Percentiles rank a stretch among this genome's conserved stretches.
These are phyloP conservation scores for Daphne laureola DNA, from an alignment of 441 rosid species.

Conservation along the genomic window DNA sequence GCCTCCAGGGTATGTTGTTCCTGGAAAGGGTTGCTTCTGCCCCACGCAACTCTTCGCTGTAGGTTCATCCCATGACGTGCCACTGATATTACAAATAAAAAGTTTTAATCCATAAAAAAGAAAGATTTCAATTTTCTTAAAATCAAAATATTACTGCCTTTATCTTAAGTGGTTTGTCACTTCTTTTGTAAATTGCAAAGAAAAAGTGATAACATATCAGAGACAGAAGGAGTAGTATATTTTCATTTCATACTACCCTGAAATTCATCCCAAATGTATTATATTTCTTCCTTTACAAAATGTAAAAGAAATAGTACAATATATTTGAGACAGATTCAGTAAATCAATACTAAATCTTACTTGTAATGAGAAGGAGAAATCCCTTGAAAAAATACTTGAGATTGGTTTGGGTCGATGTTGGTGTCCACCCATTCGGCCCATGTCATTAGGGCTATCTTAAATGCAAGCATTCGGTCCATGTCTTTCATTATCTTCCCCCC, in stretches of 20 bases:
- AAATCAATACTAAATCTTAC: conserved; percentile 27
- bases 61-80: conserved; percentile 62
- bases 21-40: conserved; percentile 51
- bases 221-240: no score
- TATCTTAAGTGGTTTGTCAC: no score
- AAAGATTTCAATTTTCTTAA: no score
- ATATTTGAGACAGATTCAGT: no score
- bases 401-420: conserved; percentile 46
- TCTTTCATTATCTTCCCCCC: conserved; percentile 47
- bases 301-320: no score
- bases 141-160: no score
- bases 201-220: no score
- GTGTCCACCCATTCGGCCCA: conserved; percentile 80
- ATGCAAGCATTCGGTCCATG: conserved; percentile 75
- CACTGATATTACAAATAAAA: conserved; percentile 30
- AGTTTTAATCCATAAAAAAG: not conserved
- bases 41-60: conserved; percentile 51
- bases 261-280: no score
- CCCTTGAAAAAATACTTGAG: conserved; percentile 72
- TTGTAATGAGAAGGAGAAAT: conserved; percentile 88
- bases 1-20: conserved; percentile 66
- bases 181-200: no score
- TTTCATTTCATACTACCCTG: no score
- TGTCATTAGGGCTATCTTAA: conserved; percentile 58
- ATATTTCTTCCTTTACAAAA: no score